phyloP scores from a whole-genome alignment of 1,139 yeast species.

The Debaryomyces singareniensis region DNA sequence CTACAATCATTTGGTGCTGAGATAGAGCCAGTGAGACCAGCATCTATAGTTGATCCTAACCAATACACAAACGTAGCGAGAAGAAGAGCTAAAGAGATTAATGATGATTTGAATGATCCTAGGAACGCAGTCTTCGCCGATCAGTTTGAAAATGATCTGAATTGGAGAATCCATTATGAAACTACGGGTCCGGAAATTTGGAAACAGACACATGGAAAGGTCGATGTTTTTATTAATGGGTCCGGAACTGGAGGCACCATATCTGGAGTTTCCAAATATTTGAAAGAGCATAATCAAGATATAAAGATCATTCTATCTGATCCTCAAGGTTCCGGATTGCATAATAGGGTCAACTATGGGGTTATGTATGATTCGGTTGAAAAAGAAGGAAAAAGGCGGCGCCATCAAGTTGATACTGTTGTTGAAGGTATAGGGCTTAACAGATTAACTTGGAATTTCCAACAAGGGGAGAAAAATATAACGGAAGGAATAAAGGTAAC shows the following conservation, averaged over 20 bases:
- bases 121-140: constrained; percentile 78
- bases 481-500: constrained; percentile 77
- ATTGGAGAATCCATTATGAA: constrained; percentile 77
- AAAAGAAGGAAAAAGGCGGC: constrained; percentile 84
- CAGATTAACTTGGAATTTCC: constrained; percentile 76
- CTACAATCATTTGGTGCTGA: constrained; percentile 73
- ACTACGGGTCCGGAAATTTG: constrained; percentile 92
- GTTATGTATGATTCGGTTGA: constrained; percentile 91
- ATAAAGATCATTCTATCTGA: constrained; percentile 67
- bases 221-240: constrained; percentile 80
- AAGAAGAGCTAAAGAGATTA: constrained; percentile 50
- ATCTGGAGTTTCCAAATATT: constrained; percentile 73
- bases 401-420: constrained; percentile 94
- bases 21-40: constrained; percentile 88
- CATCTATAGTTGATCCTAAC: constrained; percentile 87
- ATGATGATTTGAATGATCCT: constrained; percentile 29
- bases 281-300: constrained; percentile 45
- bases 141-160: constrained; percentile 88
- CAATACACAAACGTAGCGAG: constrained; percentile 91
- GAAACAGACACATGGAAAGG: constrained; percentile 49
- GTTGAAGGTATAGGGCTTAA: constrained; percentile 93
- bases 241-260: constrained; percentile 77
- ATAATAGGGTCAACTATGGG: constrained; percentile 76
- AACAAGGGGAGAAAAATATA: constrained; percentile 59
- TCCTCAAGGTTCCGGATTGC: constrained; percentile 93